Percentiles rank a stretch among this genome's conserved stretches.
Evolutionary conservation across 2,329 filamentous ascomycete species (phyloP).

Genomic region (Colletotrichum spaethianum): DNA sequence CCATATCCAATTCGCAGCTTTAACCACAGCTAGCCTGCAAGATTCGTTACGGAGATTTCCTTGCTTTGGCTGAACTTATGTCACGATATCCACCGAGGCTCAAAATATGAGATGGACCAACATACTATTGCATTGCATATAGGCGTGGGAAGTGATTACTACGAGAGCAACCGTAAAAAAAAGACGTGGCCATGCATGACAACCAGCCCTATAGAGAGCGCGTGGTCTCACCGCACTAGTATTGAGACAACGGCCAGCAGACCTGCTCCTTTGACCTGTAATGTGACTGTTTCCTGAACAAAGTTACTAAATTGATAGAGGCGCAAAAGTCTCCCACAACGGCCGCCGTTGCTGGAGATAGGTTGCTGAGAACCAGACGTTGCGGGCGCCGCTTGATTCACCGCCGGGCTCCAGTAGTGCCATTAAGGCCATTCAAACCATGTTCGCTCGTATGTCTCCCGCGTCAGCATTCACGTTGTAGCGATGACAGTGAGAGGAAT

Average conservation of each 20-base stretch:
- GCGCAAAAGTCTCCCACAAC: not conserved
- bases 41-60: not conserved
- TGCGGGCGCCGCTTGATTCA: not conserved
- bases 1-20: not conserved
- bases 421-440: not conserved
- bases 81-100: rapidly evolving
- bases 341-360: not conserved
- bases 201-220: not conserved
- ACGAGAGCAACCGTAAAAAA: no score
- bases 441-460: not conserved
- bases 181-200: no score
- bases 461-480: not conserved
- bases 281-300: not conserved
- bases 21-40: not conserved
- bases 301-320: not conserved
- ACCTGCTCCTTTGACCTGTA: not conserved
- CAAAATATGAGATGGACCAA: no score
- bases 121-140: no score
- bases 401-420: not conserved
- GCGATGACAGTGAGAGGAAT: not conserved
- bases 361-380: not conserved
- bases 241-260: not conserved
- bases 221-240: not conserved
- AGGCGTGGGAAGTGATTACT: not conserved
- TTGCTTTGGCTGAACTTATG: not conserved